phyloP scores from a whole-genome alignment of 208 protist species.

The Tritrichomonas musculus region DNA sequence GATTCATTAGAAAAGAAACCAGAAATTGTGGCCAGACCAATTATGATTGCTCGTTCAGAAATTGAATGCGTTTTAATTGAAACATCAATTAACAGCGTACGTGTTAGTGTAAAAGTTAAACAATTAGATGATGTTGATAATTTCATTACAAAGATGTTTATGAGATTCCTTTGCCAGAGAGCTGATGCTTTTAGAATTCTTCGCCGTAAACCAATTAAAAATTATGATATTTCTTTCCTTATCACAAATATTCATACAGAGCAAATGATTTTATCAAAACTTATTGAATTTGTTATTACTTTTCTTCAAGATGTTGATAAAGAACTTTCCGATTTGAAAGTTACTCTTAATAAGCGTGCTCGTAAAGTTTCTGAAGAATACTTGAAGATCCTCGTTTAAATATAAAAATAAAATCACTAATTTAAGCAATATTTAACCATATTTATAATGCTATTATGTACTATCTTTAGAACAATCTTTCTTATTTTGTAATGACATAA shows the following conservation, averaged over 20 bases:
- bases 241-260: conserved; percentile 89
- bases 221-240: conserved; percentile 90
- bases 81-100: conserved; percentile 81
- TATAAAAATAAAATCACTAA: not conserved
- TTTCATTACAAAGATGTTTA: conserved; percentile 78
- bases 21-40: conserved; percentile 45
- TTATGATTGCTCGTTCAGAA: conserved; percentile 57
- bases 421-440: too few species aligned
- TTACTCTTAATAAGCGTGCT: conserved; percentile 69
- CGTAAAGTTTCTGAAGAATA: conserved; percentile 66
- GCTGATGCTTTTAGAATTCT: conserved; percentile 84
- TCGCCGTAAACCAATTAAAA: conserved; percentile 73
- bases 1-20: not conserved
- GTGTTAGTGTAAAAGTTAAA: conserved; percentile 75
- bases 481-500: too few species aligned
- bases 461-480: too few species aligned
- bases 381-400: conserved; percentile 57
- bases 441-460: too few species aligned
- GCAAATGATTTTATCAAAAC: conserved; percentile 74
- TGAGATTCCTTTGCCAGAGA: conserved; percentile 77
- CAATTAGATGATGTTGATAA: conserved; percentile 80
- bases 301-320: conserved; percentile 87
- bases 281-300: conserved; percentile 86
- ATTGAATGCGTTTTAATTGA: conserved; percentile 80
- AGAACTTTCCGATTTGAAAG: conserved; percentile 84